Evolutionary conservation across 1,284 basidiomycete species (phyloP), one percentile per base, ranked within the genome.

Genomic region (Rhodofomes roseus): DNA sequence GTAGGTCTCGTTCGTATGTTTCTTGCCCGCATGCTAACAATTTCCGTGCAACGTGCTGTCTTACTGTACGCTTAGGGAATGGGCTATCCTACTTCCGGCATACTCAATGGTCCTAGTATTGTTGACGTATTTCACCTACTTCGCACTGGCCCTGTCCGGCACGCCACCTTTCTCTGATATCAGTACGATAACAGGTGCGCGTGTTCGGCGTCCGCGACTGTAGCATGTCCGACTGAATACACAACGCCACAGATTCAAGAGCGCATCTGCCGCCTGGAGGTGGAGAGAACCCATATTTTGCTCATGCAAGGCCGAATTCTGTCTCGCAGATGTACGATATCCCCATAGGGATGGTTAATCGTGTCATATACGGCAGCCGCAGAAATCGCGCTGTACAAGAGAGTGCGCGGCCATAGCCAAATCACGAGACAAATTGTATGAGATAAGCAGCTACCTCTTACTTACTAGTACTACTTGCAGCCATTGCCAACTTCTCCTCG

Each of bases 31-130:
- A 41, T 44, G 22, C 27, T 59, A 2, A 43, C 29, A 54, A 34
- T 51, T 41, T 53, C 63, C 60, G 60, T 65, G 63, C 60, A 66
- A 64, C 62, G 66, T 62, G 61, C 46, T 48, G 60, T 51, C 54
- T 39, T 20, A 52, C 46, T 53, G 52, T 56, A 5, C 25, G 18
- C 43, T n/a, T 64, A 93, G 93, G 29, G 92, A 95, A 79, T 95
- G 93, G 93, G 83, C 91, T 22, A 68, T 95, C 29, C 81, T 95
- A 36, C 71, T 95, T n/a, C 93, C 93, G 25, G 85, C 92, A 18
- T 95, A 89, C 76, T 81, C 89, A 14, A 79, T 92, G 65, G 74
- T 94, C 48, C 65, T 90, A 14, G 82, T 89, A 48, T 81, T 95
- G 48, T 79, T 92, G 58, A 87, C 91, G 2, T 95, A 95, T 73